Evolutionary conservation across 768 basidiomycete species (phyloP).

Genomic region (Melanogaster broomeanus): DNA sequence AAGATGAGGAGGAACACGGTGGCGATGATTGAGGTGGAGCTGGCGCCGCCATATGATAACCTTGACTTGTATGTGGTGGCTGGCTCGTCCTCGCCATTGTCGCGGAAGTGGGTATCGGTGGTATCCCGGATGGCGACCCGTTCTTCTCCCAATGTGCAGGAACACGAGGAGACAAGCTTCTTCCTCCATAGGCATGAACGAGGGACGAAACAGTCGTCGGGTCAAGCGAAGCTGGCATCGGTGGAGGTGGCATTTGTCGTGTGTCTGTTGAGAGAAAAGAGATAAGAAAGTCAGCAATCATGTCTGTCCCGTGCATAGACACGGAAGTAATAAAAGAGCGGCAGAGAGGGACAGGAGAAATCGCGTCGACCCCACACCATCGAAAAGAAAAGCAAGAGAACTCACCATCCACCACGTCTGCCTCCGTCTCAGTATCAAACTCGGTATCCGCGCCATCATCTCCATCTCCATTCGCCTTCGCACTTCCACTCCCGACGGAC

Average conservation of each 20-base stretch:
- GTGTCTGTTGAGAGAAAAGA: slow-evolving; percentile 29
- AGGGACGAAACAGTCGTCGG: slow-evolving; percentile 39
- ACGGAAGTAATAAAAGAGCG: not conserved
- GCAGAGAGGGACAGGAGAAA: not conserved
- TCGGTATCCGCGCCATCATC: slow-evolving; percentile 26
- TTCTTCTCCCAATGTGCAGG: slow-evolving; percentile 16
- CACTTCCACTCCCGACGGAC: not conserved
- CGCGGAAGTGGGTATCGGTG: slow-evolving; percentile 6
- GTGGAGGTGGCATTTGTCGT: slow-evolving; percentile 51
- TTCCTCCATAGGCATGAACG: slow-evolving; percentile 14
- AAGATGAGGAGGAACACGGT: not conserved
- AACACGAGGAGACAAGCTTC: slow-evolving; percentile 21
- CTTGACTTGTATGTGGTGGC: slow-evolving; percentile 4
- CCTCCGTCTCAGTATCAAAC: slow-evolving; percentile 33
- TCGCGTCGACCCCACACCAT: too few species aligned
- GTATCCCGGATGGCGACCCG: slow-evolving; percentile 11
- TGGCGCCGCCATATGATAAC: not conserved
- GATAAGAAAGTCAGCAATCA: slow-evolving; percentile 10
- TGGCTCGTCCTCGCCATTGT: slow-evolving; percentile 7
- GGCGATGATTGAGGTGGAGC: not conserved
- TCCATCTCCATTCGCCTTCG: slow-evolving; percentile 5
- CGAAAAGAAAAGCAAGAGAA: not conserved
- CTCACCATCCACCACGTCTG: slow-evolving; percentile 27
- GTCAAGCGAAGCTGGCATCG: slow-evolving; percentile 46
- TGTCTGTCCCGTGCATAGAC: not conserved